Evolutionary conservation across 306 rosid genomes (phyloP).

Genomic region (Citrullus mucosospermus): DNA sequence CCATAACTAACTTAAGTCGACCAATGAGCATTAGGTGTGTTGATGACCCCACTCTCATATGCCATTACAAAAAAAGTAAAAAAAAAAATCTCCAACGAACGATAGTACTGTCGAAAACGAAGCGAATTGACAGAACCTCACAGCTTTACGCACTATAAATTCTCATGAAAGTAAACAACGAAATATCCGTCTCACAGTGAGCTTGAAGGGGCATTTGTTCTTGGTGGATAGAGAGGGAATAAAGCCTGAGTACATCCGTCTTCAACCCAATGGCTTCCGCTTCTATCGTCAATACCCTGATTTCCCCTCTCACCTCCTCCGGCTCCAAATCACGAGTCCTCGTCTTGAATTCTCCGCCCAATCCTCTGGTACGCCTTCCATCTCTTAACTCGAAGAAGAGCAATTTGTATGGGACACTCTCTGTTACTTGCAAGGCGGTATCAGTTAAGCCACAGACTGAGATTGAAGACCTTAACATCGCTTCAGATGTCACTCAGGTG

Average conservation of each 20-base stretch:
- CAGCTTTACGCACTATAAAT: not conserved
- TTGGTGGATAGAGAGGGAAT: not conserved
- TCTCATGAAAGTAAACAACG: not conserved
- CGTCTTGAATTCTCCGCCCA: slow-evolving; percentile 8
- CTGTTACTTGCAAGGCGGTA: slow-evolving; percentile 55
- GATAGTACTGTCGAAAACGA: not conserved
- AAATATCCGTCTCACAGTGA: not conserved
- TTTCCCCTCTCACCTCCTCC: slow-evolving; percentile 22
- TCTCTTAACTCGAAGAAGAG: slow-evolving; percentile 10
- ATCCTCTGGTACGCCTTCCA: slow-evolving; percentile 7
- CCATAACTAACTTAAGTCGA: no score
- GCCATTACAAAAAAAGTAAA: no score
- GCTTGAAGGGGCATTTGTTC: not conserved
- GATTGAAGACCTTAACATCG: slow-evolving; percentile 80
- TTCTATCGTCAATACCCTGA: slow-evolving; percentile 24
- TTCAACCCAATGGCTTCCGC: slow-evolving; percentile 36
- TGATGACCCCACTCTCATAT: no score
- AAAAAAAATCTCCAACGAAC: no score
- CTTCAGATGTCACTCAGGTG: slow-evolving; percentile 56
- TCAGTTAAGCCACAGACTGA: slow-evolving; percentile 41
- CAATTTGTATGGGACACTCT: not conserved
- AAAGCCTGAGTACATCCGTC: not conserved
- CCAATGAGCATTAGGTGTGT: no score
- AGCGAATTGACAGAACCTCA: not conserved
- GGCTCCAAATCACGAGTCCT: slow-evolving; percentile 20